These are phyloP conservation scores for Gnomoniopsis smithogilvyi DNA, from an alignment of 2,329 filamentous ascomycete species.

Conservation along the genomic window DNA sequence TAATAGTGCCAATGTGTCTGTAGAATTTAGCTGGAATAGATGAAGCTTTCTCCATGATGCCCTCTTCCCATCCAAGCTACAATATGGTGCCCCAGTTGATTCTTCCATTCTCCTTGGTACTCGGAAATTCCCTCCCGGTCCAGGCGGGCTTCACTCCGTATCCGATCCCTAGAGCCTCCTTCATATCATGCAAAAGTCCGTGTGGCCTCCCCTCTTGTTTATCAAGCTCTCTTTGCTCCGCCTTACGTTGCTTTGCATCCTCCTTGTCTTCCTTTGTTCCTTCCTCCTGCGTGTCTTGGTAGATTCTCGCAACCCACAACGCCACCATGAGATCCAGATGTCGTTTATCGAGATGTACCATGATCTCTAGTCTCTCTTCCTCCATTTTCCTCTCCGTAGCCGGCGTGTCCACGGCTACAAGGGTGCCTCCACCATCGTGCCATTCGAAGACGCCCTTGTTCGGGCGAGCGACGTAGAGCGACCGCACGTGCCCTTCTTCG, in stretches of 20 bases:
- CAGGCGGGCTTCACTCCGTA: background rate
- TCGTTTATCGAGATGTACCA: constrained; percentile 1
- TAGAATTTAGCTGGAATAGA: constrained; percentile 8
- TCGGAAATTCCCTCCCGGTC: background rate
- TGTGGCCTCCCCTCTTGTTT: background rate
- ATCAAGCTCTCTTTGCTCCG: background rate
- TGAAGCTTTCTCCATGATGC: background rate
- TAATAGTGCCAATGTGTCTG: background rate
- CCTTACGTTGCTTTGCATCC: background rate
- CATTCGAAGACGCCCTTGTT: constrained; percentile 11
- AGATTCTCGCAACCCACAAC: constrained; percentile 6
- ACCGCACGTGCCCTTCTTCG: background rate
- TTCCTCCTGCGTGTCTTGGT: background rate
- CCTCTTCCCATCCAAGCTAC: background rate
- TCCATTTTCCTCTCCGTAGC: background rate
- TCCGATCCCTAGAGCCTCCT: constrained; percentile 2
- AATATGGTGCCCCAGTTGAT: background rate
- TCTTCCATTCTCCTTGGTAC: background rate
- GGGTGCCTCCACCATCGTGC: background rate
- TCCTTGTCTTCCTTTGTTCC: background rate
- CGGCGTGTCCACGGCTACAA: background rate
- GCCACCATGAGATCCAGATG: constrained; percentile 2
- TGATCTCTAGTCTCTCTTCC: constrained; percentile 5
- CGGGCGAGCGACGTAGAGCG: background rate
- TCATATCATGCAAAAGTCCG: background rate